Percentiles rank a stretch among this genome's conserved stretches.
Conservation (phyloP, 2,329 filamentous ascomycete species). For the Didymella exigua region DNA sequence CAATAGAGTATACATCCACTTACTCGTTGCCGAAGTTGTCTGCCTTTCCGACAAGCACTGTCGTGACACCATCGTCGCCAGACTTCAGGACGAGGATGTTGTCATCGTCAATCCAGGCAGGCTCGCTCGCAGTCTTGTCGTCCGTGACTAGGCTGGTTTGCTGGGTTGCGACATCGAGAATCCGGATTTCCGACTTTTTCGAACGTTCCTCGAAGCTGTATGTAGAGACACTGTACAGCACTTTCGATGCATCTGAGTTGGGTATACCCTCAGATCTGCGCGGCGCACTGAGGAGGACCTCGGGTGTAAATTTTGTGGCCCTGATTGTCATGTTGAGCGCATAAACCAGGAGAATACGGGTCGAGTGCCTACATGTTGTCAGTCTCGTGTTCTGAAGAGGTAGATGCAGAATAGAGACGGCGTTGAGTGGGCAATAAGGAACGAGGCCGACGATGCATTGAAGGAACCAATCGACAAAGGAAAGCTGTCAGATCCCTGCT, state of each 20-base stretch:
- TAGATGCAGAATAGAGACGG: slow-evolving; percentile 12
- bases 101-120: slow-evolving; percentile 77
- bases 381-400: slow-evolving; percentile 12
- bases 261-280: slow-evolving; percentile 72
- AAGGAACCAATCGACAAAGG: slow-evolving; percentile 2
- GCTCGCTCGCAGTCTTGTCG: slow-evolving; percentile 69
- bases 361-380: slow-evolving; percentile 16
- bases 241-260: slow-evolving; percentile 68
- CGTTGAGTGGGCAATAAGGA: background rate
- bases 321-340: slow-evolving; percentile 67
- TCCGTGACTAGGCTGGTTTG: slow-evolving; percentile 70
- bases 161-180: slow-evolving; percentile 72
- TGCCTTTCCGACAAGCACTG: slow-evolving; percentile 42
- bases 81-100: slow-evolving; percentile 62
- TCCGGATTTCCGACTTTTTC: slow-evolving; percentile 69
- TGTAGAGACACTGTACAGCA: slow-evolving; percentile 72
- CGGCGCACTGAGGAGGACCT: slow-evolving; percentile 77
- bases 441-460: slow-evolving; percentile 1
- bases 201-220: slow-evolving; percentile 81
- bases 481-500: slow-evolving; percentile 1
- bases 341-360: background rate
- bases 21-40: slow-evolving; percentile 44
- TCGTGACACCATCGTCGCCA: slow-evolving; percentile 49
- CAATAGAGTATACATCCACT: background rate
- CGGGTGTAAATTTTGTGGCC: slow-evolving; percentile 74